These are phyloP conservation scores for Pythium inflatum DNA, from an alignment of 352 stramenopile species.

Conservation along the genomic window DNA sequence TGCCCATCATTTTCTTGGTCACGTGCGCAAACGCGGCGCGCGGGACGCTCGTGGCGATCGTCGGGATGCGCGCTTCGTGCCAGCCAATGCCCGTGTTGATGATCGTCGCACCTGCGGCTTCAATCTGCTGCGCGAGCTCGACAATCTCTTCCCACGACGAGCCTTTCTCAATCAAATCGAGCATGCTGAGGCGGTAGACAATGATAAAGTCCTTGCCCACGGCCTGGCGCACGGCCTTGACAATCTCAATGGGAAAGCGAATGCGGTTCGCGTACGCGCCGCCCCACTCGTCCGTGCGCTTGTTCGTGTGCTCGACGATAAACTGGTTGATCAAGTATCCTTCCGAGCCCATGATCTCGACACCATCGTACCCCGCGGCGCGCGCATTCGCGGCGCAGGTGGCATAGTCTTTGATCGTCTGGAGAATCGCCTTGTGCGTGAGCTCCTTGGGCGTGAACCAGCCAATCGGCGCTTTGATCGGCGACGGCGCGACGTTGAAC, in stretches of 20 bases:
- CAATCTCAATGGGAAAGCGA: constrained; percentile 94
- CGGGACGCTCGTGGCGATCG: constrained; percentile 96
- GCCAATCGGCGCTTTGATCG: constrained; percentile 94
- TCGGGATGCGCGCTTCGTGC: constrained; percentile 97
- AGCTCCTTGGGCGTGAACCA: constrained; percentile 91
- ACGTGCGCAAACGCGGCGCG: constrained; percentile 94
- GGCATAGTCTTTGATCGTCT: constrained; percentile 95
- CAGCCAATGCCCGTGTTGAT: constrained; percentile 99
- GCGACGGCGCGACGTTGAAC: constrained; percentile 91
- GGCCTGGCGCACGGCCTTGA: constrained; percentile 88
- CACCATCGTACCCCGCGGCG: constrained; percentile 96
- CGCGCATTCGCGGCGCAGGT: constrained; percentile 78
- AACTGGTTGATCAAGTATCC: constrained; percentile 99
- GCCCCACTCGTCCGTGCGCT: constrained; percentile 94
- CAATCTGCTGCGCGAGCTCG: constrained; percentile 89
- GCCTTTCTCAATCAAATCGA: constrained; percentile 95
- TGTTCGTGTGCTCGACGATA: constrained; percentile 94
- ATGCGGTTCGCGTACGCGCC: constrained; percentile 94
- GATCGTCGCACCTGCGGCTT: constrained; percentile 94
- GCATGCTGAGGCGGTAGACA: constrained; percentile 96
- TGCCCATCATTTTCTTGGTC: constrained; percentile 90
- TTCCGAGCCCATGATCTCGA: constrained; percentile 99
- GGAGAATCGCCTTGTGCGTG: constrained; percentile 75
- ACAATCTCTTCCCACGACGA: constrained; percentile 89
- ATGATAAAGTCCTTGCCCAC: constrained; percentile 97